Conservation (phyloP, 2,329 filamentous ascomycete species). For the Metarhizium guizhouense region DNA sequence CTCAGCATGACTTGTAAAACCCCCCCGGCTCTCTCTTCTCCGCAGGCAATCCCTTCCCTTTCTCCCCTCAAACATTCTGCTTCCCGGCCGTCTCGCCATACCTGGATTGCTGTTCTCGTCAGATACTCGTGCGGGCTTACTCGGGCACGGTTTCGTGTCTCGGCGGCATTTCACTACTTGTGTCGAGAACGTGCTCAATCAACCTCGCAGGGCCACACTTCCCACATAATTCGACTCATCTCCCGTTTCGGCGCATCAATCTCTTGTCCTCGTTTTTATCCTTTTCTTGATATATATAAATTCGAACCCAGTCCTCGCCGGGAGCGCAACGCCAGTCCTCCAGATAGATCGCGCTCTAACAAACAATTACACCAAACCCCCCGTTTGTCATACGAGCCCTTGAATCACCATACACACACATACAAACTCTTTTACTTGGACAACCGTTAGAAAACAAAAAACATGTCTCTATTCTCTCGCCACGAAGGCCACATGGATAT, state of each 20-base stretch:
- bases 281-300: neutral
- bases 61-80: neutral
- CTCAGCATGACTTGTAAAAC: neutral
- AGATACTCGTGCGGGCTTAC: too few relatives aligned
- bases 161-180: neutral
- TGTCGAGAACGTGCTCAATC: slow-evolving; percentile 3
- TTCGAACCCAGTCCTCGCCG: too few relatives aligned
- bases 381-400: too few relatives aligned
- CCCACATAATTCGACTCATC: neutral
- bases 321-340: too few relatives aligned
- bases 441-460: neutral
- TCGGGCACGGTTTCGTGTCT: neutral
- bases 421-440: too few relatives aligned
- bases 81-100: neutral
- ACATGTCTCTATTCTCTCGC: slow-evolving; percentile 14
- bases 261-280: neutral
- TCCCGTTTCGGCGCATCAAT: neutral
- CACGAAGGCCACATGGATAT: slow-evolving; percentile 12
- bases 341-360: too few relatives aligned
- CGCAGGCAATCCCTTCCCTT: neutral
- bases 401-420: neutral
- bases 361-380: too few relatives aligned
- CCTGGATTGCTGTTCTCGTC: too few relatives aligned
- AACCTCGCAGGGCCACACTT: neutral
- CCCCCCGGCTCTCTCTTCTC: neutral